Conservation (phyloP, 192 early-diverging fungal species). For the Coemansia sp. region DNA sequence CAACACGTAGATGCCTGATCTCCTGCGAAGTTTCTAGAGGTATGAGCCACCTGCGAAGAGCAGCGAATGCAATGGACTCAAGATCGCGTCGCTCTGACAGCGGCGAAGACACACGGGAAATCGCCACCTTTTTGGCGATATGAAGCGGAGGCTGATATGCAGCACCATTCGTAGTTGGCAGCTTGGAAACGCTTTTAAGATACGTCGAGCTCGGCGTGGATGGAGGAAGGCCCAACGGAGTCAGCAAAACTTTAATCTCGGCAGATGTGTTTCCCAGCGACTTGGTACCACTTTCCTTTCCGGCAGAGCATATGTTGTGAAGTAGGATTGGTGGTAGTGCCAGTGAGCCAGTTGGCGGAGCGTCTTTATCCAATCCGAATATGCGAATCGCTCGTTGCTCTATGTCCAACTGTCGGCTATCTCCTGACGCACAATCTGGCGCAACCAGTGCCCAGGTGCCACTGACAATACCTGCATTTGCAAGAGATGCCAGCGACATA, state of each 20-base stretch:
- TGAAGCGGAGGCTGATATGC: constrained; percentile 28
- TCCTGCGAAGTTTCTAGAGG: background rate
- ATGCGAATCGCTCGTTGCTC: constrained; percentile 41
- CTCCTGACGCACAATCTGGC: background rate
- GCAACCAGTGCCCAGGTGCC: constrained; percentile 44
- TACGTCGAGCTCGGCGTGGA: constrained; percentile 24
- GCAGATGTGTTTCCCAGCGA: background rate
- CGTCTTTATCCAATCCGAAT: constrained; percentile 23
- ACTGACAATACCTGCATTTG: constrained; percentile 41
- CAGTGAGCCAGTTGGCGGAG: constrained; percentile 3
- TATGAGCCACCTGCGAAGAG: constrained; percentile 42
- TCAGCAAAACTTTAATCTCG: constrained; percentile 8
- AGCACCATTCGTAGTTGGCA: background rate
- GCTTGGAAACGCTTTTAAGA: constrained; percentile 1
- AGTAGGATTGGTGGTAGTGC: constrained; percentile 45
- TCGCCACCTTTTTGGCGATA: constrained; percentile 31
- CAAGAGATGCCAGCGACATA: constrained; percentile 34
- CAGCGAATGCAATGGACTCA: constrained; percentile 31
- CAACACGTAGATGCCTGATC: constrained; percentile 22
- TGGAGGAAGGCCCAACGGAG: constrained; percentile 37
- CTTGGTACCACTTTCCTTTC: background rate
- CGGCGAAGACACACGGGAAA: constrained; percentile 47
- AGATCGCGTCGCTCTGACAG: constrained; percentile 47
- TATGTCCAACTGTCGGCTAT: background rate
- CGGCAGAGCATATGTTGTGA: constrained; percentile 13